A percentile compares a stretch with the other conserved stretches of the same genome.
Conservation (phyloP, 2,329 filamentous ascomycete genomes). For the Xylariaceae sp. region DNA sequence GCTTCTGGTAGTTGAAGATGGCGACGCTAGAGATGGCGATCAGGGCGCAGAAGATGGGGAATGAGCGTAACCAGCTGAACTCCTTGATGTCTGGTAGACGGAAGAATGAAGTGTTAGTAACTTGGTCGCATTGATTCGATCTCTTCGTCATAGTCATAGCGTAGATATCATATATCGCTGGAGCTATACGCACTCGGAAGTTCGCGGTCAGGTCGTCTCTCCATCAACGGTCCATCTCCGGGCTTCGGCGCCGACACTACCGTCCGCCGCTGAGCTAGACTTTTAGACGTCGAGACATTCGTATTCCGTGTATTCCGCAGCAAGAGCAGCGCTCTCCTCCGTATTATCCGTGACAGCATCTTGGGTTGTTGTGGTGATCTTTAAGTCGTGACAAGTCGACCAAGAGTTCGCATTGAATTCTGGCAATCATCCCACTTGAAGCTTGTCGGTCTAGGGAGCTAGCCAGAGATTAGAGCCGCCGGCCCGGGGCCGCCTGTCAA, state of each 20-base stretch:
- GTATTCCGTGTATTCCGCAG: slow-evolving; percentile 24
- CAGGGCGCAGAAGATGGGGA: slow-evolving; percentile 74
- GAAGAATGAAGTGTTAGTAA: neutral
- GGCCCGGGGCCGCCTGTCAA: neutral
- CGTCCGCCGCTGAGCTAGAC: slow-evolving; percentile 36
- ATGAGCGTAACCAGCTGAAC: slow-evolving; percentile 63
- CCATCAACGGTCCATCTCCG: slow-evolving; percentile 60
- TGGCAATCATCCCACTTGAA: slow-evolving; percentile 19
- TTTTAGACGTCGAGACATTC: slow-evolving; percentile 13
- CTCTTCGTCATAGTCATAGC: neutral
- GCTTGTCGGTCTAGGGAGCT: neutral
- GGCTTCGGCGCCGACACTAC: slow-evolving; percentile 52
- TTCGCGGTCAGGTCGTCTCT: slow-evolving; percentile 59
- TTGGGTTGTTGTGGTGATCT: slow-evolving; percentile 2
- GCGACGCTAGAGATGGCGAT: slow-evolving; percentile 68
- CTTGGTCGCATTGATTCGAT: neutral
- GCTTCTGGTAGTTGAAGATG: slow-evolving; percentile 99
- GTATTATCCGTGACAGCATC: slow-evolving; percentile 35
- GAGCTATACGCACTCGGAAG: slow-evolving; percentile 49
- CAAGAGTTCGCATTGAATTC: slow-evolving; percentile 4
- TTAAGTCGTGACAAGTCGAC: slow-evolving; percentile 5
- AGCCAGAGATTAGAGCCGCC: slow-evolving; percentile 9
- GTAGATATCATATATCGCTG: neutral
- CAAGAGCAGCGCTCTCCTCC: slow-evolving; percentile 28
- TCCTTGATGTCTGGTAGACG: slow-evolving; percentile 37